These are phyloP conservation scores for Stropharia rugosoannulata DNA, from an alignment of 768 basidiomycete species.

Conservation along the genomic window DNA sequence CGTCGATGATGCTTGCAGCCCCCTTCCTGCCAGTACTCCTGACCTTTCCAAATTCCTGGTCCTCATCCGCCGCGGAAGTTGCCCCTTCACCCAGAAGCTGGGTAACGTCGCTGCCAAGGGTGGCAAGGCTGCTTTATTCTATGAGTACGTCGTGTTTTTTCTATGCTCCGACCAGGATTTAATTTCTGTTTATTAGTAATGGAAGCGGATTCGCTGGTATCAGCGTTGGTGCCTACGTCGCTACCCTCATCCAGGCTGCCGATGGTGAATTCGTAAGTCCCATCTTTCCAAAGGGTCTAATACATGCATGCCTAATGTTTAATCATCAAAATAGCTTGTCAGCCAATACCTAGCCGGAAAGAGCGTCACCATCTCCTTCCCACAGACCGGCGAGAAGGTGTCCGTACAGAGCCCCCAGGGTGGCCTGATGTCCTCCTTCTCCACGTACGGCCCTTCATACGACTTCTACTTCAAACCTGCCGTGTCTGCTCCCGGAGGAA, in stretches of 20 bases:
- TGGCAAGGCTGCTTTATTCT: constrained; percentile 44
- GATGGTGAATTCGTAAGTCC: constrained; percentile 52
- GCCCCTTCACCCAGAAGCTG: constrained; percentile 55
- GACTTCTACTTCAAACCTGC: constrained; percentile 56
- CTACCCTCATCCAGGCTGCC: constrained; percentile 47
- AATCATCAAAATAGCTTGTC: constrained; percentile 38
- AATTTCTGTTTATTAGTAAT: constrained; percentile 35
- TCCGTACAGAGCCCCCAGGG: constrained; percentile 45
- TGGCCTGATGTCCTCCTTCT: constrained; percentile 54
- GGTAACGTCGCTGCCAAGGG: constrained; percentile 53
- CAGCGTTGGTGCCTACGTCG: constrained; percentile 37
- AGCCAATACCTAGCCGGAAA: constrained; percentile 42
- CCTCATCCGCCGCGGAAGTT: constrained; percentile 57
- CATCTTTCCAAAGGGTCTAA: neutral
- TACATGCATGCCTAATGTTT: neutral
- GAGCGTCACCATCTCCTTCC: constrained; percentile 44
- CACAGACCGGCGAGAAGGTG: constrained; percentile 38
- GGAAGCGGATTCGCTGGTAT: constrained; percentile 45
- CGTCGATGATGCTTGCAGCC: constrained; percentile 54
- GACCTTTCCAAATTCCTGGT: constrained; percentile 52
- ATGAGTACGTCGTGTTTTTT: constrained; percentile 42
- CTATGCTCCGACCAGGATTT: neutral
- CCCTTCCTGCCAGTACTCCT: constrained; percentile 49
- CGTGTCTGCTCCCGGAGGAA: constrained; percentile 47
- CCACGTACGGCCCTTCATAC: constrained; percentile 55